These are phyloP conservation scores for Phoma sp. DNA, from an alignment of 2,329 filamentous ascomycete genomes.

Conservation along the genomic window DNA sequence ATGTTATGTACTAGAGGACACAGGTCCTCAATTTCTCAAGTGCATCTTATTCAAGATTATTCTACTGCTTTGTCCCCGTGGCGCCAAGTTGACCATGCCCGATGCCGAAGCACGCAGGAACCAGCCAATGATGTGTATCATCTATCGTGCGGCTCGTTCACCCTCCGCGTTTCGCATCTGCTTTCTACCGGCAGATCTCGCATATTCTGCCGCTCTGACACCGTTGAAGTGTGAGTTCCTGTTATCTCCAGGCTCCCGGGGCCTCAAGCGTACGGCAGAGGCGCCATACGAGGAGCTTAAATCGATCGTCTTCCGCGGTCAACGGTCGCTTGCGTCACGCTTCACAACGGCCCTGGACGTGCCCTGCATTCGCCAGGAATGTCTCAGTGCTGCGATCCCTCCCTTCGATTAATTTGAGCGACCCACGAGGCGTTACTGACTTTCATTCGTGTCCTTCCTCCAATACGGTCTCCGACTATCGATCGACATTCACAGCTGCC, in stretches of 20 bases:
- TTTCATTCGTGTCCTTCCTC: constrained; percentile 5
- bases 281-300: constrained; percentile 17
- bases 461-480: background rate
- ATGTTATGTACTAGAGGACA: background rate
- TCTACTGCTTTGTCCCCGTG: constrained; percentile 18
- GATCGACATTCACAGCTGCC: constrained; percentile 6
- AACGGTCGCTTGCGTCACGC: constrained; percentile 18
- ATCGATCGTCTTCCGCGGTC: constrained; percentile 11
- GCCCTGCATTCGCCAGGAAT: constrained; percentile 5
- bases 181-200: constrained; percentile 21
- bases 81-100: constrained; percentile 19
- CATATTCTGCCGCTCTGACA: constrained; percentile 27
- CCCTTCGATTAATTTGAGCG: background rate
- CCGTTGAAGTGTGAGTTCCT: constrained; percentile 27
- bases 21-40: background rate
- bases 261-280: constrained; percentile 19
- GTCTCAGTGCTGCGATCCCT: background rate
- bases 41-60: constrained; percentile 10
- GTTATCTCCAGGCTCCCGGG: constrained; percentile 30
- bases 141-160: constrained; percentile 12
- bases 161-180: constrained; percentile 36
- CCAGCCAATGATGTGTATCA: constrained; percentile 29
- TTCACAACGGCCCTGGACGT: constrained; percentile 7
- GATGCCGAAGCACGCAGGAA: constrained; percentile 2
- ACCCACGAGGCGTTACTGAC: background rate